Base-by-base conservation (phyloP, 768 basidiomycete species). In the Tephrocybe sp. region DNA sequence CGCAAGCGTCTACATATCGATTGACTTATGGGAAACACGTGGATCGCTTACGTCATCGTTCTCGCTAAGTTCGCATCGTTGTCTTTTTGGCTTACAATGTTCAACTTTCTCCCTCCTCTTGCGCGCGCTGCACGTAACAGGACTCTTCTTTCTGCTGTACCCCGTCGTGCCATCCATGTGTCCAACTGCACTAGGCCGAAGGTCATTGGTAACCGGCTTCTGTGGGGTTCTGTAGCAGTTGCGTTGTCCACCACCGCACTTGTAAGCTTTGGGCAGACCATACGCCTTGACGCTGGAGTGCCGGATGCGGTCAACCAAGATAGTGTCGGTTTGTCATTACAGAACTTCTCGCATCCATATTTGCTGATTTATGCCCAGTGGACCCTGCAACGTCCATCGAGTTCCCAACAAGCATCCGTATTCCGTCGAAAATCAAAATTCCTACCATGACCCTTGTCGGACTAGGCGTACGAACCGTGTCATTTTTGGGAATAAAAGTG, bases 391-490 rank as follows among this genome's bases (percentile, higher is more conserved):
- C 88, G 2, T 82, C 81, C 6, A 83, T 92, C 56, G 69, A 75
- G 53, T 93, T 92, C 62, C 90, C 90, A 2, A 84, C 74, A 38
- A 76, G 75, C 4, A 71, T 93, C 20, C 75, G 63, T 15, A 75
- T 90, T 18, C 83, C 85, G 17, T 81, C 87, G 26, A 87, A 83
- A 58, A 67, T 80, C 14, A 77, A 81, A 9, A 67, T 81, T 5
- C 82, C 88, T 8, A 68, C 78, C 1, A 80, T 90, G 59, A 78
- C 83, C 10, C 78, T 96, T 4, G 70, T 97, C 17, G 94, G 94
- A 5, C 72, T 92, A 1, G 94, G 94, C 20, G 91, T 93, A 33
- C 77, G 94, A 44, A 90, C 86, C 0, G 93, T 97, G 25, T 93
- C 92, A 12, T 93, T 97, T 68, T 74, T 96, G 33, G 78, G 85